Evolutionary conservation across 495 filamentous ascomycete genomes (phyloP).

Genomic region (Mycothermus thermophilus): DNA sequence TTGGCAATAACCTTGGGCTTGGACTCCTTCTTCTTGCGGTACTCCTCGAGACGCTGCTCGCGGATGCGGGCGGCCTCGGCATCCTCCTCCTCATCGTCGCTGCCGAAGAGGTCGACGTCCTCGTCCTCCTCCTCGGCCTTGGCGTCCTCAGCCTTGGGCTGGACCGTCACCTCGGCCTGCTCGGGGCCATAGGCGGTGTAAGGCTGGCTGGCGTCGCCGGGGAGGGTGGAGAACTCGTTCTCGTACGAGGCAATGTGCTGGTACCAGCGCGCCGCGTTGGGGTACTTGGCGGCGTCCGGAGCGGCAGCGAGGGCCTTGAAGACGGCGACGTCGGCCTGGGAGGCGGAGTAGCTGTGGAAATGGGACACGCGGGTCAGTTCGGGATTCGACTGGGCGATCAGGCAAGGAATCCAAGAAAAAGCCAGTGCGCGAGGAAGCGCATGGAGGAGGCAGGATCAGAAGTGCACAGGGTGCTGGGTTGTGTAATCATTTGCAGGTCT

Average conservation of each 20-base stretch:
- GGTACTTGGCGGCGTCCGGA: conserved; percentile 74
- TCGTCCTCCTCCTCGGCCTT: conserved; percentile 55
- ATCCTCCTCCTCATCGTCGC: conserved; percentile 86
- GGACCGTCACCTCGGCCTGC: conserved; percentile 52
- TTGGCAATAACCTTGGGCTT: conserved; percentile 87
- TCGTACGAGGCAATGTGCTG: conserved; percentile 90
- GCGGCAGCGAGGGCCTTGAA: conserved; percentile 74
- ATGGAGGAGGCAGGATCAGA: conserved; percentile 48
- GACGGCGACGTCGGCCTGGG: conserved; percentile 88
- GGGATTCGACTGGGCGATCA: neutral
- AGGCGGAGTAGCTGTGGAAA: conserved; percentile 54
- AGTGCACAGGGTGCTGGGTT: conserved; percentile 56
- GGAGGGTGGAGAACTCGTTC: conserved; percentile 77
- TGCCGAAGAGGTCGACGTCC: conserved; percentile 79
- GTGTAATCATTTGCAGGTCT: conserved; percentile 87
- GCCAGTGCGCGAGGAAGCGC: neutral
- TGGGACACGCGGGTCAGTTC: conserved; percentile 4
- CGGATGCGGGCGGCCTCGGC: conserved; percentile 66
- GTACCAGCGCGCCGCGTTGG: conserved; percentile 93
- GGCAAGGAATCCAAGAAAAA: neutral
- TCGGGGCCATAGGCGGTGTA: conserved; percentile 91
- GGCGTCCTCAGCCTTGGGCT: conserved; percentile 62
- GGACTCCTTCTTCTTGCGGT: conserved; percentile 91
- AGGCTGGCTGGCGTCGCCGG: conserved; percentile 78
- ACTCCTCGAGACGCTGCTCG: conserved; percentile 79